Evolutionary conservation across 768 basidiomycete genomes (phyloP).

Genomic region (Termitomyces heimii): DNA sequence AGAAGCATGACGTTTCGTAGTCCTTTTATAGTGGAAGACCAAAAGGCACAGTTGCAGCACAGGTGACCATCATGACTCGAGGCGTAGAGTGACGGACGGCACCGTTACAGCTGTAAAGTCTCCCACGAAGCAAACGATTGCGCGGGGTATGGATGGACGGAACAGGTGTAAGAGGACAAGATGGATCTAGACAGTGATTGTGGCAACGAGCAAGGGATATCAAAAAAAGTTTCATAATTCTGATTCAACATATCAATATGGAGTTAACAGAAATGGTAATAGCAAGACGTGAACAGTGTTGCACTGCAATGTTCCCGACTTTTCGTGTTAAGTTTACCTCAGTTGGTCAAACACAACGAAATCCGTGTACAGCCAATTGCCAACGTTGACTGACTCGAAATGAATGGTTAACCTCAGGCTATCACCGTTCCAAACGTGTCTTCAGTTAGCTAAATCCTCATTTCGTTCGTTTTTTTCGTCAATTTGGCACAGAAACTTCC

Average conservation of each 20-base stretch:
- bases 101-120: slow-evolving; percentile 17
- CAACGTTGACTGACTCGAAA: not conserved
- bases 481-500: not conserved
- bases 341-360: slow-evolving; percentile 8
- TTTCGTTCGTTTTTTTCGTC: not conserved
- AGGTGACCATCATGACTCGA: slow-evolving; percentile 35
- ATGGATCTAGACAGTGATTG: slow-evolving; percentile 31
- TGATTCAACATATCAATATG: slow-evolving; percentile 19
- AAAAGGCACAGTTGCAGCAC: slow-evolving; percentile 20
- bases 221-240: slow-evolving; percentile 25
- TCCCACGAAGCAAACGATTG: slow-evolving; percentile 21
- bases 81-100: slow-evolving; percentile 24
- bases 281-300: not conserved
- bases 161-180: slow-evolving; percentile 15
- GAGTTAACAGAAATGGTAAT: slow-evolving; percentile 19
- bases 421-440: not conserved
- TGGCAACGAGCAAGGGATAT: slow-evolving; percentile 31
- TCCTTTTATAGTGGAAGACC: slow-evolving; percentile 21
- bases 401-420: not conserved
- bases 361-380: slow-evolving; percentile 17
- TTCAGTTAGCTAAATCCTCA: not conserved
- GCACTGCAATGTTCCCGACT: slow-evolving; percentile 20
- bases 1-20: slow-evolving; percentile 22
- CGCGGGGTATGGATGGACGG: slow-evolving; percentile 15
- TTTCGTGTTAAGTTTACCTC: slow-evolving; percentile 25